Conservation (phyloP, 305 asterid species). For the Solanum aculeatissimum region DNA sequence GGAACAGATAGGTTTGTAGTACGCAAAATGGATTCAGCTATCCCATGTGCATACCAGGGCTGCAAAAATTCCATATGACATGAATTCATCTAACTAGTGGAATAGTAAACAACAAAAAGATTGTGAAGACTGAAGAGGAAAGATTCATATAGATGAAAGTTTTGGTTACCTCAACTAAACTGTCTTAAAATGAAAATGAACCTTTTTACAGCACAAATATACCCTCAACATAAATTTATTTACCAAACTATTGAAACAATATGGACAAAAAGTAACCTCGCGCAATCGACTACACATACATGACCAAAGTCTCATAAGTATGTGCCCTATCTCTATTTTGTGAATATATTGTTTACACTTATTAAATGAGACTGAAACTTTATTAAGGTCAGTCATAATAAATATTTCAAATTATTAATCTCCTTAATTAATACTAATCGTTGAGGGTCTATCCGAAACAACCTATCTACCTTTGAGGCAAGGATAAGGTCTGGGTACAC, state of each 20-base stretch:
- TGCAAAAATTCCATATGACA: constrained; percentile 3
- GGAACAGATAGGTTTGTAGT: constrained; percentile 84
- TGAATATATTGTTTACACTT: neutral
- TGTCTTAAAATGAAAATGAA: neutral
- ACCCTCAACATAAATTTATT: neutral
- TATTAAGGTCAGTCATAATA: neutral
- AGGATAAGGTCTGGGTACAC: no score
- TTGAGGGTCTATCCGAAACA: no score
- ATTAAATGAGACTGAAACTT: neutral
- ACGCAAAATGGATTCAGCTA: constrained; percentile 89
- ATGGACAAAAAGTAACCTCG: neutral
- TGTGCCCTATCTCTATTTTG: neutral
- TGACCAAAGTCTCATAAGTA: neutral
- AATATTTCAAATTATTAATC: neutral
- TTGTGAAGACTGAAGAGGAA: neutral
- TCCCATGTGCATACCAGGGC: constrained; percentile 99
- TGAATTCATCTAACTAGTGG: neutral
- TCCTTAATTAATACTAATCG: neutral
- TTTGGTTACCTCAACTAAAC: neutral
- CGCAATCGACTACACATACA: neutral
- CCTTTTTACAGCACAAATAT: neutral
- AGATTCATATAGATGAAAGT: neutral
- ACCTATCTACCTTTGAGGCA: no score
- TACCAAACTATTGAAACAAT: neutral
- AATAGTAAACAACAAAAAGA: neutral